These are phyloP conservation scores for Paratinospora sagittata DNA, from an alignment of 164 flowering plant species.

Conservation along the genomic window DNA sequence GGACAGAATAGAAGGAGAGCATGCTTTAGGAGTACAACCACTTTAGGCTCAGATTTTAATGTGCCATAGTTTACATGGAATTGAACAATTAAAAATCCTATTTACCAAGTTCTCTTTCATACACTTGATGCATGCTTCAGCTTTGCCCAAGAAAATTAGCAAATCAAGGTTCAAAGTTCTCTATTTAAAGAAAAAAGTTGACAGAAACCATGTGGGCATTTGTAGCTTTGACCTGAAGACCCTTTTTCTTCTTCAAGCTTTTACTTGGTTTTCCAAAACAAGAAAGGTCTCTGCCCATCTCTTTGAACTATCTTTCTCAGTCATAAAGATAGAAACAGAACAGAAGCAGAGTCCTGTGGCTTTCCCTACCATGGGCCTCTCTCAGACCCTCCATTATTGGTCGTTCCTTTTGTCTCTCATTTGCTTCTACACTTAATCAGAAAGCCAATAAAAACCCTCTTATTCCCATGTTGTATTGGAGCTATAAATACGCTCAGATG, in stretches of 20 bases:
- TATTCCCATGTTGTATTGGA: not conserved
- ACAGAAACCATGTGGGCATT: constrained; percentile 3
- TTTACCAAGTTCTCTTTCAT: not conserved
- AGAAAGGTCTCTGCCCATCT: not conserved
- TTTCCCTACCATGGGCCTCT: too few relatives aligned
- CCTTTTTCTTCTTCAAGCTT: not conserved
- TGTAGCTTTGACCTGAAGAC: not conserved
- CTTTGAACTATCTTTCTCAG: not conserved
- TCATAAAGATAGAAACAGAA: not conserved
- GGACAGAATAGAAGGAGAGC: too few relatives aligned
- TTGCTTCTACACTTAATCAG: not conserved
- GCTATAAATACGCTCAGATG: not conserved
- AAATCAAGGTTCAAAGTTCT: not conserved
- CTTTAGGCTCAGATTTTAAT: not conserved
- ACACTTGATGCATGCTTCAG: not conserved
- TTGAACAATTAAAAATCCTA: not conserved
- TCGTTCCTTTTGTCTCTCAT: not conserved
- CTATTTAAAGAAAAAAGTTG: not conserved
- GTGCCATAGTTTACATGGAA: not conserved
- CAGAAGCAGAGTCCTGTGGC: not conserved
- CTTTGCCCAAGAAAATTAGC: not conserved
- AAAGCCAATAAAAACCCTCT: not conserved
- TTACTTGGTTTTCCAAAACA: constrained; percentile 1
- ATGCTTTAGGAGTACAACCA: not conserved
- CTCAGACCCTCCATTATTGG: not conserved